Evolutionary conservation across 2,329 filamentous ascomycete species (phyloP), one percentile per base, ranked within the genome.

Genomic region (Penicillium olsonii): DNA sequence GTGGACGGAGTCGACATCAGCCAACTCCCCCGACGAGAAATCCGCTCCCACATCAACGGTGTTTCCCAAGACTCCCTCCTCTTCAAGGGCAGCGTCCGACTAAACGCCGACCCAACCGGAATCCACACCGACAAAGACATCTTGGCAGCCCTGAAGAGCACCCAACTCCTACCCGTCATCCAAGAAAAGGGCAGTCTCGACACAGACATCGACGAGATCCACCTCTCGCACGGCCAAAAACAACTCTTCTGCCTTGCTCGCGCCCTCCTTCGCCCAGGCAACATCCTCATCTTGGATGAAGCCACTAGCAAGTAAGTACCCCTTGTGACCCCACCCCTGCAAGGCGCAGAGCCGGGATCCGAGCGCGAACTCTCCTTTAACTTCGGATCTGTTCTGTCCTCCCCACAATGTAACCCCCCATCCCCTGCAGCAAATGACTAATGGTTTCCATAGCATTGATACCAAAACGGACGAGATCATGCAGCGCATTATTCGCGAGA

Each of bases 231-330:
- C 27, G 85, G 85, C 0, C 84, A 87, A 63, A 78, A 77, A 37
- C 84, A 87, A 59, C 73, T 87, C 0, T 84, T 88, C 56, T 83
- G 78, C 54, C 74, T 88, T 1, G 84, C 80, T 0, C 68, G 84
- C 0, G 84, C 82, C 0, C 73, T 87, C 15, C 64, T 87, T 7
- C 68, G 78, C 8, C 63, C 67, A 8, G 69, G 71, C 42, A 72
- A 68, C 19, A 68, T 77, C 45, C 63, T 77, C 11, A 67, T 77
- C 27, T 65, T 77, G 17, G 75, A 77, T 49, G 75, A 77, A 57
- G 73, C 65, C 22, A 67, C 64, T n/a, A 68, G 65, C 65, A 68
- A 66, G 65, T 68, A 54, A 58, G 64, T 11, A 4, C 5, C 15
- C 35, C 34, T 35, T 48, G 46, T 14, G 8, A 10, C 14, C 10